Conservation (phyloP, 2,329 filamentous ascomycete genomes). For the Cladobotryum protrusum region DNA sequence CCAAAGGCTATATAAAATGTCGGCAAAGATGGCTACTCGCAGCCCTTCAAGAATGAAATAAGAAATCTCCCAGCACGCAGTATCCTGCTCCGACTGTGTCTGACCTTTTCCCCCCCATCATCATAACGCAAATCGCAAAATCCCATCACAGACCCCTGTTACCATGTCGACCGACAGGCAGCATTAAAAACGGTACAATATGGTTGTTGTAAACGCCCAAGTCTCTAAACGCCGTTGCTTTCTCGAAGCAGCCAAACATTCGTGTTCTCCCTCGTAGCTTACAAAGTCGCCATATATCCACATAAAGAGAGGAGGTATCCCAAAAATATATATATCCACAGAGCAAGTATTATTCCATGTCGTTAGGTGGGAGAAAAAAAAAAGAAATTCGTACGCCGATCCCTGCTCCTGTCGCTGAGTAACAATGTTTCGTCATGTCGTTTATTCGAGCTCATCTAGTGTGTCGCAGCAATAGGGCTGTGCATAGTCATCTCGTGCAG, state of each 20-base stretch:
- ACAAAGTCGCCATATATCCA: slow-evolving; percentile 7
- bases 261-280: slow-evolving; percentile 6
- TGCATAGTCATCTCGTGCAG: slow-evolving; percentile 1
- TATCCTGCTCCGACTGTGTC: too few species aligned
- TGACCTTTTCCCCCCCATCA: too few species aligned
- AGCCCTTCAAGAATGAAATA: too few species aligned
- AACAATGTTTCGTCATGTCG: slow-evolving; percentile 12
- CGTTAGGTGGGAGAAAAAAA: background rate
- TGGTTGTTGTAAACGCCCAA: background rate
- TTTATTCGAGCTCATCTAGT: slow-evolving; percentile 8
- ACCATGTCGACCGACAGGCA: background rate
- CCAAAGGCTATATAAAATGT: too few species aligned
- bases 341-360: slow-evolving; percentile 9
- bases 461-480: slow-evolving; percentile 1
- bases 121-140: background rate
- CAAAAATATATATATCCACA: slow-evolving; percentile 9
- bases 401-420: slow-evolving; percentile 3
- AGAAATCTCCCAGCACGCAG: too few species aligned
- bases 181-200: background rate
- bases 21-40: too few species aligned
- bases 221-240: slow-evolving; percentile 10
- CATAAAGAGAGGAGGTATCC: slow-evolving; percentile 7
- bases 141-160: background rate
- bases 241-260: slow-evolving; percentile 4
- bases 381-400: slow-evolving; percentile 5